phyloP scores from a whole-genome alignment of 805 yeast genomes.

The Lachancea fermentati region DNA sequence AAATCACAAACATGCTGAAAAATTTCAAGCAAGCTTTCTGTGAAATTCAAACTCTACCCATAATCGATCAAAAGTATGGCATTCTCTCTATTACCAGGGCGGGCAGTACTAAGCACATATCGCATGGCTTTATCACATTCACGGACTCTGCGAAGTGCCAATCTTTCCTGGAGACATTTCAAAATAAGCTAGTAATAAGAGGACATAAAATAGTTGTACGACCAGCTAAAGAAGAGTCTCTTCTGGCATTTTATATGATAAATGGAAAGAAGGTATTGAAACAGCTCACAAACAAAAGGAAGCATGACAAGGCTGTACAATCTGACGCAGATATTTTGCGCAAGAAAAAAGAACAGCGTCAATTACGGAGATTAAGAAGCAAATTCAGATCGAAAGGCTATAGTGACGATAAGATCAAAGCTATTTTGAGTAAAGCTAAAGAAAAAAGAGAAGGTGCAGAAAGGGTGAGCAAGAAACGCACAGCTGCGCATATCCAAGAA shows the following conservation, averaged over 20 bases:
- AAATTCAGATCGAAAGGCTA: slow-evolving; percentile 20
- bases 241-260: slow-evolving; percentile 11
- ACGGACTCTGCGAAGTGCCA: slow-evolving; percentile 10
- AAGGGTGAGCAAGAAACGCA: not conserved
- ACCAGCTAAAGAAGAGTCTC: slow-evolving; percentile 22
- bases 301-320: not conserved
- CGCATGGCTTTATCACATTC: slow-evolving; percentile 27
- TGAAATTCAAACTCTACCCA: not conserved
- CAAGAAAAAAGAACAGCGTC: slow-evolving; percentile 14
- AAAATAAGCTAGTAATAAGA: slow-evolving; percentile 12
- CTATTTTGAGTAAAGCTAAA: slow-evolving; percentile 7
- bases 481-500: not conserved
- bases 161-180: slow-evolving; percentile 12
- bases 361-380: slow-evolving; percentile 21
- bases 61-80: slow-evolving; percentile 17
- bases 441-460: not conserved
- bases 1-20: not conserved
- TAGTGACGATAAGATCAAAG: slow-evolving; percentile 12
- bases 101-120: slow-evolving; percentile 8
- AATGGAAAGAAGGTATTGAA: slow-evolving; percentile 1
- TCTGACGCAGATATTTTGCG: not conserved
- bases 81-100: slow-evolving; percentile 18
- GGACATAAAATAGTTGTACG: slow-evolving; percentile 19
- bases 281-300: not conserved
- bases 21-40: not conserved